Percentiles rank a stretch among this genome's conserved stretches.
phyloP scores from a whole-genome alignment of 257 asterid species.

The Linaria vulgaris region DNA sequence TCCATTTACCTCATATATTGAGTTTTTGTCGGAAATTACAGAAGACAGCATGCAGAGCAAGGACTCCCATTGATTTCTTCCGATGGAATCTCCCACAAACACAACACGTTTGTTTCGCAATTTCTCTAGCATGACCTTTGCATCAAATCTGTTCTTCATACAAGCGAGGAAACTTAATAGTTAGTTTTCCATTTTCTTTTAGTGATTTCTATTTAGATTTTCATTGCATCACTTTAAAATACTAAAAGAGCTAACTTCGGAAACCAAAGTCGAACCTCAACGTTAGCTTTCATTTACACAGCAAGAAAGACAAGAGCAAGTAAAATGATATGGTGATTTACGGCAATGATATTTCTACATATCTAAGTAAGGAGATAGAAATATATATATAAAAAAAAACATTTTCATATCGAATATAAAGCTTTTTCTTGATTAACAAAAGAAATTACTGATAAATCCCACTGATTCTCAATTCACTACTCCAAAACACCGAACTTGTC shows the following conservation, averaged over 20 bases:
- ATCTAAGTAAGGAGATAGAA: no score
- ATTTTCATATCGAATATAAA: no score
- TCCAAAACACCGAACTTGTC: background rate
- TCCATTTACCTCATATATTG: conserved; percentile 78
- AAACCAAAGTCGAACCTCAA: background rate
- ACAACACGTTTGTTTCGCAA: conserved; percentile 74
- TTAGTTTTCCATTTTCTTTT: conserved; percentile 7
- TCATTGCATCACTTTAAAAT: background rate
- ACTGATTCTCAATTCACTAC: background rate
- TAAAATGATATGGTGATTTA: no score
- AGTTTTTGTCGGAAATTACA: conserved; percentile 47
- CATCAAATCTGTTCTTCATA: conserved; percentile 60
- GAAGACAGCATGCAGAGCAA: conserved; percentile 90
- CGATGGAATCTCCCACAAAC: conserved; percentile 94
- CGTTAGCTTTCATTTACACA: no score
- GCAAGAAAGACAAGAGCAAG: no score
- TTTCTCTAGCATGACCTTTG: conserved; percentile 68
- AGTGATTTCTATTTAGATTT: background rate
- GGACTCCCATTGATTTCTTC: conserved; percentile 99
- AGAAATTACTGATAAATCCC: no score
- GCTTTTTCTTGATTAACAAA: no score
- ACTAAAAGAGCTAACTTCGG: background rate
- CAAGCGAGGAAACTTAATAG: background rate
- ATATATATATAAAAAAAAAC: no score
- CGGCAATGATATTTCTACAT: no score